Conservation (phyloP, 2,329 filamentous ascomycete species). For the Paraphoma chrysanthemicola region DNA sequence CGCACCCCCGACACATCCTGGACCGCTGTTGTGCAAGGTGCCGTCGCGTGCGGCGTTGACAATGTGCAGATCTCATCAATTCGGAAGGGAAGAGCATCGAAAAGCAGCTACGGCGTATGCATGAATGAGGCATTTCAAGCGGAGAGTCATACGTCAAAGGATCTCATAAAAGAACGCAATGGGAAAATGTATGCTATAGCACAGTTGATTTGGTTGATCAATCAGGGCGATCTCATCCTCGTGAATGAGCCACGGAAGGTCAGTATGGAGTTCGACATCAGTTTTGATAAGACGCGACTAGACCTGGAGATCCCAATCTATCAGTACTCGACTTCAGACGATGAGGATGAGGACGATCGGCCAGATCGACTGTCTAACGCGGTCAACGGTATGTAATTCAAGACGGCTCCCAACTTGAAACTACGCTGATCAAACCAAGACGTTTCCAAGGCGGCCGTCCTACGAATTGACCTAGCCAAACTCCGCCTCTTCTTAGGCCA, state of each 20-base stretch:
- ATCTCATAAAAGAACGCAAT: neutral
- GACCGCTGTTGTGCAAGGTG: constrained; percentile 29
- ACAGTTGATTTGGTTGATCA: constrained; percentile 22
- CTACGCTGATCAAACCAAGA: neutral
- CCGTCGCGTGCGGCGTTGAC: constrained; percentile 32
- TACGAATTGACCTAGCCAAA: neutral
- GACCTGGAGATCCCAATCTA: neutral
- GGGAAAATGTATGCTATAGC: constrained; percentile 7
- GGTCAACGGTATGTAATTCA: neutral
- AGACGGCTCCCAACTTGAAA: neutral
- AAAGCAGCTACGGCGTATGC: constrained; percentile 24
- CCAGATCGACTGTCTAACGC: neutral
- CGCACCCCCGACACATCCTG: constrained; percentile 22
- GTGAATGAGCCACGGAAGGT: constrained; percentile 5
- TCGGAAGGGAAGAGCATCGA: constrained; percentile 11
- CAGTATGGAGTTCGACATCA: constrained; percentile 4
- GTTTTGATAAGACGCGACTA: constrained; percentile 4
- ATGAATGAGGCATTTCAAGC: constrained; percentile 12
- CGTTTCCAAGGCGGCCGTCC: neutral
- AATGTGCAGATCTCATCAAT: constrained; percentile 15
- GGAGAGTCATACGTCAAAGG: constrained; percentile 3
- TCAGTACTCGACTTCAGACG: neutral
- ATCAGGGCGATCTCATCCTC: constrained; percentile 20
- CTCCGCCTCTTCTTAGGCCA: neutral
- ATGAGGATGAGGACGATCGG: neutral